These are phyloP conservation scores for Penicillium waksmanii DNA, from an alignment of 495 filamentous ascomycete species.

Conservation along the genomic window DNA sequence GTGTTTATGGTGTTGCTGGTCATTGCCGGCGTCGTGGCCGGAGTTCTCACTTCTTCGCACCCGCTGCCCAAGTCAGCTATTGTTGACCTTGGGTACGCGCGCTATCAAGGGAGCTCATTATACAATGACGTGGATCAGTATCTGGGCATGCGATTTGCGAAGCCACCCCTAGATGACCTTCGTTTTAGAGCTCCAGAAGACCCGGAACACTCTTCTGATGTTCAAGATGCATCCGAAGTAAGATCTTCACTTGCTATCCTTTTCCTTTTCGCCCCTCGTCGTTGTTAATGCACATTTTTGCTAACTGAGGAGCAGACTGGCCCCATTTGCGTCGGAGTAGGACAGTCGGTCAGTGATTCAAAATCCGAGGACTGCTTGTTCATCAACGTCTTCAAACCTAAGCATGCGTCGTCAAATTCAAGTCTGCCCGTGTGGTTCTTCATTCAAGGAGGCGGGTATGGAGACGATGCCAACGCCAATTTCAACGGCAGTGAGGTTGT, in stretches of 20 bases:
- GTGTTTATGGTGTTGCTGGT: conserved; percentile 11
- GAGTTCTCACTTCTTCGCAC: conserved; percentile 11
- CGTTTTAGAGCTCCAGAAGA: conserved; percentile 59
- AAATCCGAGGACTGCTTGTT: conserved; percentile 71
- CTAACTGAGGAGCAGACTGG: conserved; percentile 35
- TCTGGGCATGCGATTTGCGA: conserved; percentile 64
- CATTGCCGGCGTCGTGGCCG: conserved; percentile 9
- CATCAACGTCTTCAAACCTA: conserved; percentile 67
- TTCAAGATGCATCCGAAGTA: conserved; percentile 47
- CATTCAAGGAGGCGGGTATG: conserved; percentile 75
- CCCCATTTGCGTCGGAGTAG: conserved; percentile 40
- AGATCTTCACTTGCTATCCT: background rate
- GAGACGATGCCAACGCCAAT: conserved; percentile 62
- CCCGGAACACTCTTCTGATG: conserved; percentile 36
- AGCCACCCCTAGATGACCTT: conserved; percentile 54
- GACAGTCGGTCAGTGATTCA: conserved; percentile 38
- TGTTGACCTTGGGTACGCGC: conserved; percentile 44
- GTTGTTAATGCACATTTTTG: background rate
- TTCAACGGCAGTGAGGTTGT: conserved; percentile 65
- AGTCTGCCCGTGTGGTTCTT: conserved; percentile 71
- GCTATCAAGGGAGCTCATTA: conserved; percentile 38
- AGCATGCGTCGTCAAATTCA: conserved; percentile 51
- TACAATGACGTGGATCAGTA: conserved; percentile 56
- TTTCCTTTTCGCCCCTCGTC: background rate
- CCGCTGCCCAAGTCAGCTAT: conserved; percentile 15